These are phyloP conservation scores for Boletus sp. DNA, from an alignment of 768 basidiomycete species.

Conservation along the genomic window DNA sequence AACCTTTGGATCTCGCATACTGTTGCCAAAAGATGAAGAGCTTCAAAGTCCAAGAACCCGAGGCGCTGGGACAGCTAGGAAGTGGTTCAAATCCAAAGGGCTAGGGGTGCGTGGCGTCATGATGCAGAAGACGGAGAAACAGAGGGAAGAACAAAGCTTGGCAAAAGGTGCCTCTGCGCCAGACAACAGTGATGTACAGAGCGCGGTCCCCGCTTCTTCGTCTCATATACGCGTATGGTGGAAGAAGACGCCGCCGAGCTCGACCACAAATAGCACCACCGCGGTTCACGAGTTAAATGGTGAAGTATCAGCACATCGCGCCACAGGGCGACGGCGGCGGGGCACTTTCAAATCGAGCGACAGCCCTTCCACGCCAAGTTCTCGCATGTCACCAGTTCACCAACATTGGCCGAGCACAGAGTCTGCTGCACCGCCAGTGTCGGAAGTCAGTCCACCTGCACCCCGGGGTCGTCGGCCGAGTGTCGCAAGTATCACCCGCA, in stretches of 20 bases:
- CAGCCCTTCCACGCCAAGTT: slow-evolving; percentile 22
- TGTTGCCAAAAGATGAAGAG: slow-evolving; percentile 28
- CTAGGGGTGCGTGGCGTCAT: slow-evolving; percentile 26
- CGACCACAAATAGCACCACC: slow-evolving; percentile 9
- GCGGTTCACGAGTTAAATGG: slow-evolving; percentile 12
- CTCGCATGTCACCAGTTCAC: slow-evolving; percentile 15
- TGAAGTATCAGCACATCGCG: neutral
- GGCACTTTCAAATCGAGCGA: slow-evolving; percentile 10
- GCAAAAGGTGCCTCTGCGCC: neutral
- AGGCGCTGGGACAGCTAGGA: slow-evolving; percentile 17
- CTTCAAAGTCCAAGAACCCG: slow-evolving; percentile 15
- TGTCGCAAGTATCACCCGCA: slow-evolving; percentile 32
- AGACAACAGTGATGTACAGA: slow-evolving; percentile 7
- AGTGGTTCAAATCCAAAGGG: slow-evolving; percentile 31
- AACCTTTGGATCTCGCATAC: slow-evolving; percentile 56
- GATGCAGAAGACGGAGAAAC: slow-evolving; percentile 24
- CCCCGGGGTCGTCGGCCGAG: slow-evolving; percentile 22
- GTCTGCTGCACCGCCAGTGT: slow-evolving; percentile 4
- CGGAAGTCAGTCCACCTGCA: slow-evolving; percentile 8
- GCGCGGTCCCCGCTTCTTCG: slow-evolving; percentile 7
- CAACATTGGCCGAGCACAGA: slow-evolving; percentile 25
- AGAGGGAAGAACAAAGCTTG: slow-evolving; percentile 14
- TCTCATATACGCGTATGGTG: slow-evolving; percentile 30
- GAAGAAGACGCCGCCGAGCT: slow-evolving; percentile 23
- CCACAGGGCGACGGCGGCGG: slow-evolving; percentile 6